These are phyloP conservation scores for Coniochaeta hoffmannii DNA, from an alignment of 2,329 filamentous ascomycete species.

Conservation along the genomic window DNA sequence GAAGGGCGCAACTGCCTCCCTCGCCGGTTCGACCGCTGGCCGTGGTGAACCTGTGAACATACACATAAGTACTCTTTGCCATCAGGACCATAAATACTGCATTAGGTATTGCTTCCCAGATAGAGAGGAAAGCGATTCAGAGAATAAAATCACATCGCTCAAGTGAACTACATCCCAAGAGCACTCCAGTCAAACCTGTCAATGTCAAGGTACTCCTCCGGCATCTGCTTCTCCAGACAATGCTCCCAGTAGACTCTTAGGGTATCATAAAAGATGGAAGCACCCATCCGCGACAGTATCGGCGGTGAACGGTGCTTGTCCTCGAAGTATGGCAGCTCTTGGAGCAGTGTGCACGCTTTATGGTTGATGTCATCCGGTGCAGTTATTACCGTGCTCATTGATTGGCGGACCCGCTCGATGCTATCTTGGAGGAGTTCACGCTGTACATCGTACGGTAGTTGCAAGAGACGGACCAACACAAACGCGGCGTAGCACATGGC, in stretches of 20 bases:
- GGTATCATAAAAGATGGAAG: constrained; percentile 1
- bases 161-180: background rate
- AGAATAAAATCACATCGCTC: too few species aligned
- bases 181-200: background rate
- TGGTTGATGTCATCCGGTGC: background rate
- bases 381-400: background rate
- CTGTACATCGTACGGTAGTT: background rate
- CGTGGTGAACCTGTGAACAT: background rate
- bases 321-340: background rate
- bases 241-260: constrained; percentile 1
- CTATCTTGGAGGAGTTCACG: background rate
- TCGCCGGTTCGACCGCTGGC: background rate
- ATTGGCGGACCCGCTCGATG: background rate
- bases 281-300: background rate
- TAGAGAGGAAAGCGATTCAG: too few species aligned
- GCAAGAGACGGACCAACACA: background rate
- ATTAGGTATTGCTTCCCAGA: too few species aligned
- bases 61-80: background rate
- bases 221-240: background rate
- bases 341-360: background rate
- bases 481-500: background rate
- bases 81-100: background rate
- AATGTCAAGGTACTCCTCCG: background rate
- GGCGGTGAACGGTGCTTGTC: background rate
- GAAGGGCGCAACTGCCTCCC: constrained; percentile 1